Percentiles rank a stretch among this genome's conserved stretches.
phyloP scores from a whole-genome alignment of 768 basidiomycete genomes.

The Ramaria sp. region DNA sequence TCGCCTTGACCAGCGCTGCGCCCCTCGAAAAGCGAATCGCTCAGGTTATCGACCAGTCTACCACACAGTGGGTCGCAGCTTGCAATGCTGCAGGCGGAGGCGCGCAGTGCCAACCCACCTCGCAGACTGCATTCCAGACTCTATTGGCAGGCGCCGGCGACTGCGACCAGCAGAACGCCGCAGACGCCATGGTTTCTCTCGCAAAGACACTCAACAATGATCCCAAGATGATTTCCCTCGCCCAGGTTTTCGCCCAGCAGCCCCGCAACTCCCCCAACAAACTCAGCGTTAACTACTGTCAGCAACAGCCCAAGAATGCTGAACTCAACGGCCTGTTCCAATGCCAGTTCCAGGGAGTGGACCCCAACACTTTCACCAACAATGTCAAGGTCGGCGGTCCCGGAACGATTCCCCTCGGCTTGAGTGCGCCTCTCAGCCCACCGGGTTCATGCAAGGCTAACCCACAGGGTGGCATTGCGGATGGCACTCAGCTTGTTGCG shows the following conservation, averaged over 20 bases:
- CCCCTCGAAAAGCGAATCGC: conserved; percentile 37
- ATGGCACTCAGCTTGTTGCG: conserved; percentile 34
- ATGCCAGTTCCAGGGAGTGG: conserved; percentile 43
- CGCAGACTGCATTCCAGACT: conserved; percentile 44
- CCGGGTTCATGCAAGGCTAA: conserved; percentile 43
- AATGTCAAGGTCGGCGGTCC: conserved; percentile 29
- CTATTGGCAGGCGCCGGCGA: conserved; percentile 47
- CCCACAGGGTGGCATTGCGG: conserved; percentile 35
- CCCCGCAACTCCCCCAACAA: conserved; percentile 40
- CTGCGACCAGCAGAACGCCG: conserved; percentile 48
- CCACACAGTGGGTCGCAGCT: conserved; percentile 34
- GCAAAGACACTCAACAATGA: conserved; percentile 34
- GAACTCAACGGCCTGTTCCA: conserved; percentile 49
- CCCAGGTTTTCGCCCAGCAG: conserved; percentile 48
- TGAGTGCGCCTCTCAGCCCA: conserved; percentile 28
- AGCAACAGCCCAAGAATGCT: conserved; percentile 37
- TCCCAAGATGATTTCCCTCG: conserved; percentile 35
- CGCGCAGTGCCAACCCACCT: conserved; percentile 44
- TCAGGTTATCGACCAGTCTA: conserved; percentile 31
- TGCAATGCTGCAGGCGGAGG: conserved; percentile 45
- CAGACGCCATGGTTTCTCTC: conserved; percentile 40
- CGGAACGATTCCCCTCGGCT: conserved; percentile 47
- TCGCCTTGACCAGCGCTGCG: conserved; percentile 21
- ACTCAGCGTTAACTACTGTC: conserved; percentile 42
- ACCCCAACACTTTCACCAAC: conserved; percentile 35